Conservation (phyloP, 176 grass and related monocot species). For the Tuctoria greenei region DNA sequence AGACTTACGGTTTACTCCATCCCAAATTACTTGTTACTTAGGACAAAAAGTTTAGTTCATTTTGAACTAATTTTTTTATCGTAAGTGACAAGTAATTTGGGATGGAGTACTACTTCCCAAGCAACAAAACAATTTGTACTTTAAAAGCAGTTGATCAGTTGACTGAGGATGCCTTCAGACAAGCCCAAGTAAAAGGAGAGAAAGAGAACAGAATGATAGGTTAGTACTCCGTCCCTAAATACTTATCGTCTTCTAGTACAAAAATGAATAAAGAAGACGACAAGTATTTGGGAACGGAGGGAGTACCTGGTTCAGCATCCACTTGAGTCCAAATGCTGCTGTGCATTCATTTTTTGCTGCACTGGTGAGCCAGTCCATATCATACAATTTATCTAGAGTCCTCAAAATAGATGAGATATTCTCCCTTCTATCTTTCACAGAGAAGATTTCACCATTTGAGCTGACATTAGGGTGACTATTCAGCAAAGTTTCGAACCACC, state of each 20-base stretch:
- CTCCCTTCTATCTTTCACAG: conserved; percentile 49
- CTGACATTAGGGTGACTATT: conserved; percentile 95
- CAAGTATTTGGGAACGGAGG: too few relatives aligned
- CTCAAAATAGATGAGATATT: conserved; percentile 52
- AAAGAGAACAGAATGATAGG: neutral
- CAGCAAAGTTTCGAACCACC: conserved; percentile 94
- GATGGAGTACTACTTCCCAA: too few relatives aligned
- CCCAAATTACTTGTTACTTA: too few relatives aligned
- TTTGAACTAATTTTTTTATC: too few relatives aligned
- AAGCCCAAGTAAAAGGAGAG: neutral
- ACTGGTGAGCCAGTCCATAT: conserved; percentile 82
- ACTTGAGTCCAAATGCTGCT: conserved; percentile 85
- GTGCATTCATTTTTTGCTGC: conserved; percentile 85
- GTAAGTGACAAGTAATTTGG: too few relatives aligned
- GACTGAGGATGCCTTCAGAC: neutral
- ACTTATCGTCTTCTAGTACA: too few relatives aligned
- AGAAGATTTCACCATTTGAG: conserved; percentile 91
- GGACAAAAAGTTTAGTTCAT: too few relatives aligned
- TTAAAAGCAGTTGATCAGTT: neutral
- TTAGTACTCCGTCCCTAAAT: too few relatives aligned
- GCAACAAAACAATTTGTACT: neutral
- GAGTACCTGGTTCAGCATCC: conserved; percentile 99
- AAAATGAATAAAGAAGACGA: too few relatives aligned
- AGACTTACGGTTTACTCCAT: neutral
- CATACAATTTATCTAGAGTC: conserved; percentile 72